phyloP scores from a whole-genome alignment of 305 asterid genomes.

The Coffea humblotiana region DNA sequence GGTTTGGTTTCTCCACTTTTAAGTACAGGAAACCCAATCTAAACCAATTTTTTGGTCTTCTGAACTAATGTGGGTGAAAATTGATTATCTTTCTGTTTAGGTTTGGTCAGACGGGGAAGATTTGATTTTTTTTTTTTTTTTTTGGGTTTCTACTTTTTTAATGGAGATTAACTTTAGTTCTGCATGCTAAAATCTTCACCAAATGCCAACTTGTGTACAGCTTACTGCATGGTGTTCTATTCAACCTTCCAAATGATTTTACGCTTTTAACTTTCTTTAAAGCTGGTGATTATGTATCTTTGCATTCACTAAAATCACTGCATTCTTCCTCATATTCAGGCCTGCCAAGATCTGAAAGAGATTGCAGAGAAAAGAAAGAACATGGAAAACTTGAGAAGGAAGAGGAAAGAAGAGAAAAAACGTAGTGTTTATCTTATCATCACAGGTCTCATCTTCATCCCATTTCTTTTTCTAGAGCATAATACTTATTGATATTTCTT shows the following conservation, averaged over 20 bases:
- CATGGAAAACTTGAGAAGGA: slow-evolving; percentile 58
- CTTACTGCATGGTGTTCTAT: not conserved
- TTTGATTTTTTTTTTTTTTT: too few species aligned
- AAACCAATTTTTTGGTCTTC: not conserved
- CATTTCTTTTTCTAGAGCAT: not conserved
- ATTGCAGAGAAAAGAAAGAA: slow-evolving; percentile 70
- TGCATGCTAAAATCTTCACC: not conserved
- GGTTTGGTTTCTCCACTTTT: not conserved
- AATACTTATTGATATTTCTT: slow-evolving; percentile 11
- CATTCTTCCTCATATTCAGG: slow-evolving; percentile 35
- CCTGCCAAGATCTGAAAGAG: slow-evolving; percentile 63
- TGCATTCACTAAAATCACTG: not conserved
- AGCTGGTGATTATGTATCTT: not conserved
- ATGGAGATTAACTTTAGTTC: not conserved
- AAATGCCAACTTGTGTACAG: not conserved
- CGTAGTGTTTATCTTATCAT: slow-evolving; percentile 39
- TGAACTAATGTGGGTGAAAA: not conserved
- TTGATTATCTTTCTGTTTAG: not conserved
- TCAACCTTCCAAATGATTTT: not conserved
- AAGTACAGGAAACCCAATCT: not conserved
- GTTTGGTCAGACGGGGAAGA: not conserved
- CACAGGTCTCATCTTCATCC: not conserved
- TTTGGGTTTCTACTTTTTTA: not conserved
- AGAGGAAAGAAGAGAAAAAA: slow-evolving; percentile 87
- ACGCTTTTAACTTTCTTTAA: not conserved